Base-by-base conservation (phyloP, 2,329 filamentous ascomycete species). In the Nemania sp. region DNA sequence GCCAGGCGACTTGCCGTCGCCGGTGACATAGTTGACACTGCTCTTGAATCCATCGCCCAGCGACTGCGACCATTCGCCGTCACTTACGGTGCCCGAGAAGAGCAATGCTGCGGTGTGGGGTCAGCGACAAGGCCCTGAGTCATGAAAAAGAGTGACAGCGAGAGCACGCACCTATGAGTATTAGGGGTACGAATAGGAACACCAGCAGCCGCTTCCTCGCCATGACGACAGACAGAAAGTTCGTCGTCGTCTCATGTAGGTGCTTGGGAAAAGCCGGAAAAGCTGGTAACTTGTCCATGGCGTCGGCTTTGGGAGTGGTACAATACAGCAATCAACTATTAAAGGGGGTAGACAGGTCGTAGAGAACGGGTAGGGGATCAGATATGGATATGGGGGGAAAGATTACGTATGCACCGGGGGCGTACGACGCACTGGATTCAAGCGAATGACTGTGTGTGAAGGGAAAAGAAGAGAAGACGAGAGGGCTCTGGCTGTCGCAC, bases 31-130 rank as follows among this genome's bases (percentile, higher is more conserved):
- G 50, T 56, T 64, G 12, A 71, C 69, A 35, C 69, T 66, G 43
- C 63, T 69, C 58, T 69, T 72, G 46, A 72, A 64, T 17, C 69
- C 69, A 54, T 66, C 65, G 15, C 68, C 68, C 17, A 72, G 35
- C 40, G 70, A 62, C 47, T 65, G 69, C 20, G 69, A 68, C 70
- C 70, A 72, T 65, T 72, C 68, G 35, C 65, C 68, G 11, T 72
- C 70, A 55, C 63, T 66, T 12, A 69, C 69, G 21, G 64, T 66
- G 25, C 68, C 66, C 11, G 70, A 67, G 59, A 72, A 71, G 29
- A 72, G 61, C 10, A 72, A 34, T 29, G 60, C 70, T 72, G 37
- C 45, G 15, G 39, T 32, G 55, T 5, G 5, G 34, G 13, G 42
- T 69, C 37, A 68, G 65, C 47, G 29, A 50, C 37, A 34, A n/a